These are phyloP conservation scores for Leccinellum luteum DNA, from an alignment of 768 basidiomycete genomes.

Conservation along the genomic window DNA sequence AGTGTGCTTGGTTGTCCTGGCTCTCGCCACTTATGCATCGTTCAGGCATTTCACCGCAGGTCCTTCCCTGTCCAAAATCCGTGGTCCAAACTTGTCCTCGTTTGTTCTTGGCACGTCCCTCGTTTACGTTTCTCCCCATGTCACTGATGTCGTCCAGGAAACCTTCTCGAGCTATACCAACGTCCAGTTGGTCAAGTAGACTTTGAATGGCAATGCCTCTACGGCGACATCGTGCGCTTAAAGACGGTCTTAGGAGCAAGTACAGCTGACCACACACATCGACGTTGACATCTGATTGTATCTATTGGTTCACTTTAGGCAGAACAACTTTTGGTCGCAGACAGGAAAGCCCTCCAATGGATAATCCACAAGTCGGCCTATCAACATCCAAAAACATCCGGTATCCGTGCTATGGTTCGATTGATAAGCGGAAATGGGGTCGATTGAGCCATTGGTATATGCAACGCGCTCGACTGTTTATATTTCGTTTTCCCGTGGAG, in stretches of 20 bases:
- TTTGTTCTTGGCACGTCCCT: slow-evolving; percentile 16
- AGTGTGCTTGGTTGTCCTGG: slow-evolving; percentile 6
- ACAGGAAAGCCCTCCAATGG: slow-evolving; percentile 43
- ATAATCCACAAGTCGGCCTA: slow-evolving; percentile 44
- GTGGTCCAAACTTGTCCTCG: slow-evolving; percentile 22
- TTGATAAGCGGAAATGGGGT: slow-evolving; percentile 34
- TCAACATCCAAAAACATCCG: slow-evolving; percentile 37
- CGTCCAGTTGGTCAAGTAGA: slow-evolving; percentile 24
- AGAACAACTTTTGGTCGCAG: slow-evolving; percentile 44
- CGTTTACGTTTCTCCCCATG: slow-evolving; percentile 11
- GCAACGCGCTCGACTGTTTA: slow-evolving; percentile 5
- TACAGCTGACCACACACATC: not conserved
- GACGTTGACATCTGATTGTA: slow-evolving; percentile 2
- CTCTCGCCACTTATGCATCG: slow-evolving; percentile 3
- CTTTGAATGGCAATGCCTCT: slow-evolving; percentile 30
- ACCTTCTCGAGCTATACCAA: slow-evolving; percentile 30
- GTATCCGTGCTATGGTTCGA: slow-evolving; percentile 18
- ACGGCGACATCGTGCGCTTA: slow-evolving; percentile 30
- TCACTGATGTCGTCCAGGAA: slow-evolving; percentile 25
- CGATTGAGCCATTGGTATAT: slow-evolving; percentile 40
- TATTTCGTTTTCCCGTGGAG: slow-evolving; percentile 15
- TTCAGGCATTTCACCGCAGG: not conserved
- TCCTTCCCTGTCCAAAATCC: slow-evolving; percentile 14
- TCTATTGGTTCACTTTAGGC: slow-evolving; percentile 28
- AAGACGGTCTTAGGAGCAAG: slow-evolving; percentile 28